These are phyloP conservation scores for Eucalyptus victrix DNA, from an alignment of 345 rosid species.

Conservation along the genomic window DNA sequence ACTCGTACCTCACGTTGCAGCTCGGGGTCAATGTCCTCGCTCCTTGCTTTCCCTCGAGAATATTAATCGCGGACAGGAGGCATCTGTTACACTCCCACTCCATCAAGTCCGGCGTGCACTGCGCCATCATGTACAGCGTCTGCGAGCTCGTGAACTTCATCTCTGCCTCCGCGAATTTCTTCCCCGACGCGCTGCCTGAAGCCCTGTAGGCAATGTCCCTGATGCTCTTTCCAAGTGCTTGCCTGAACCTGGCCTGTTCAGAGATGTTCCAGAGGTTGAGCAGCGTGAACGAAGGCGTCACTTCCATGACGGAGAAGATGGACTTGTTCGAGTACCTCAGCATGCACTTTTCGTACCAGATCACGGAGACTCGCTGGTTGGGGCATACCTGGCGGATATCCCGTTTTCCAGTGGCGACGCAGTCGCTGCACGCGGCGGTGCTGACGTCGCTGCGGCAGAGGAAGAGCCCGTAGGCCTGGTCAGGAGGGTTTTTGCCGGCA, in stretches of 20 bases:
- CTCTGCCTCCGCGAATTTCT: not conserved
- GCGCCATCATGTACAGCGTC: slow-evolving; percentile 20
- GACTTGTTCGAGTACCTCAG: not conserved
- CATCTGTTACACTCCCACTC: slow-evolving; percentile 21
- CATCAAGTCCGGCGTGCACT: slow-evolving; percentile 49
- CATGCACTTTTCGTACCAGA: too few relatives aligned
- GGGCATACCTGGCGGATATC: not conserved
- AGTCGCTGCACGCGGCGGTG: too few relatives aligned
- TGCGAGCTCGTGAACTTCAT: not conserved
- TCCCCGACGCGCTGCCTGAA: not conserved
- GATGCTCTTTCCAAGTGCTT: not conserved
- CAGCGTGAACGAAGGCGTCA: rapidly evolving
- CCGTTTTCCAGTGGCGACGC: not conserved
- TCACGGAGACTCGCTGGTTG: too few relatives aligned
- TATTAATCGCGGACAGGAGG: not conserved
- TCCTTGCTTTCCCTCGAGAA: not conserved
- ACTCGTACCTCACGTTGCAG: slow-evolving; percentile 1
- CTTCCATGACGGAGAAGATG: not conserved
- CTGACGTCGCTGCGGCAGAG: too few relatives aligned
- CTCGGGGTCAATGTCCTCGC: slow-evolving; percentile 2
- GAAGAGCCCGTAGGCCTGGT: too few relatives aligned
- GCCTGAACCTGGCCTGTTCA: not conserved
- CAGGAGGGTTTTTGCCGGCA: too few relatives aligned
- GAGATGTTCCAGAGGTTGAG: not conserved
- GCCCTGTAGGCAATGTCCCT: not conserved